phyloP scores from a whole-genome alignment of 2,329 filamentous ascomycete genomes.

The Monilinia aucupariae region DNA sequence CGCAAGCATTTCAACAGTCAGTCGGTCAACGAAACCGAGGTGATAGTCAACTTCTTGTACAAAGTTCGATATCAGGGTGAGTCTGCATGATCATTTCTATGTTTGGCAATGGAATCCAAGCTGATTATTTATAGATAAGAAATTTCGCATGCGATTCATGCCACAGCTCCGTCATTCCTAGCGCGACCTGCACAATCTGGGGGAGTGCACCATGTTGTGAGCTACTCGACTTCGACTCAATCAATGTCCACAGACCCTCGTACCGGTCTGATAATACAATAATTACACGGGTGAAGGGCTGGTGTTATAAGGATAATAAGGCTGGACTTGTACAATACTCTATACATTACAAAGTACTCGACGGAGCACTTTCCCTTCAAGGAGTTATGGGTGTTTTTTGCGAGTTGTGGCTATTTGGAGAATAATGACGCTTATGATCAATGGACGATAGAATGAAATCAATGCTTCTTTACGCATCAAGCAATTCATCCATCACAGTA shows the following conservation, averaged over 20 bases:
- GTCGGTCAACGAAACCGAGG: constrained; percentile 74
- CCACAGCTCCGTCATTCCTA: constrained; percentile 29
- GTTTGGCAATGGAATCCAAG: not conserved
- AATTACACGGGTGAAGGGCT: not conserved
- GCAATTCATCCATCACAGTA: not conserved
- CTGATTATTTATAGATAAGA: constrained; percentile 35
- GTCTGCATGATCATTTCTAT: not conserved
- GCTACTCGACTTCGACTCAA: constrained; percentile 3
- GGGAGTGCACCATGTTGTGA: not conserved
- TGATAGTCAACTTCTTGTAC: constrained; percentile 56
- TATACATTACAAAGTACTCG: not conserved
- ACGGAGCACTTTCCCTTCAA: not conserved
- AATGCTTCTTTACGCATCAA: not conserved
- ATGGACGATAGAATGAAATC: not conserved
- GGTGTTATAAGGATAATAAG: constrained; percentile 3
- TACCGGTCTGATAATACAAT: constrained; percentile 16
- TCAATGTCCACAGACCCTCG: not conserved
- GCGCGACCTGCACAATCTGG: not conserved
- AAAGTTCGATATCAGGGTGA: constrained; percentile 36
- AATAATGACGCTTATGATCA: not conserved
- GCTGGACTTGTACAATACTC: not conserved
- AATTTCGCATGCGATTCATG: constrained; percentile 38
- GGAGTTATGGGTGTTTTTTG: constrained; percentile 3
- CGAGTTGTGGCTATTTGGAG: not conserved
- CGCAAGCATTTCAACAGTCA: constrained; percentile 80